Evolutionary conservation across 169 alveolate genomes (phyloP), one percentile per base, ranked within the genome.

Genomic region (Fabrea salina): DNA sequence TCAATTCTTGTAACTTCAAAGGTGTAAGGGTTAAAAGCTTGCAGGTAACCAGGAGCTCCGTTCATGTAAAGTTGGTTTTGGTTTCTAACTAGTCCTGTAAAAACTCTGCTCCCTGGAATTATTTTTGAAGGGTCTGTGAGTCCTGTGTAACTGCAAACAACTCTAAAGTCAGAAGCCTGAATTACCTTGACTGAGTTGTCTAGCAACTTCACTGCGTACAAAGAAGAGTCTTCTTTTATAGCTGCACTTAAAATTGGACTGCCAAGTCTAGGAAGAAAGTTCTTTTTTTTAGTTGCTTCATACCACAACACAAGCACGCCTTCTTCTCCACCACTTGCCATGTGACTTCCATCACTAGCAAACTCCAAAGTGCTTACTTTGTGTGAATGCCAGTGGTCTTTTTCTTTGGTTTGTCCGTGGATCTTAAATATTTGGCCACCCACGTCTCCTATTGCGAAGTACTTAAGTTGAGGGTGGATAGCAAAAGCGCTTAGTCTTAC

Each of bases 271-370:
- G 96, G 94, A 11, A 93, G 67, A 72, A 91, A 93, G 64, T 84
- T 87, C 74, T 86, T 87, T 16, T 78, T 84, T 84, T 86, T 80
- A 58, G 93, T 88, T 51, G 79, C 83, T 61, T 82, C 67, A 68
- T 89, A 89, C 97, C 97, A 93, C 32, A 91, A 70, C 0, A 93
- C 96, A n/a, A 93, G 79, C 30, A 93, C 97, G 6, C 93, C 95
- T 79, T 93, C 97, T 71, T 84, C 85, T 27, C 96, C 97, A 50
- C 93, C 96, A 32, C 95, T 86, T 16, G 89, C 68, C 49, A 93
- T 75, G 72, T 76, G 79, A 51, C 87, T 81, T 56, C 90, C 84
- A 61, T 89, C 89, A 16, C 88, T 79, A 22, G 93, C 74, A 32
- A 93, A 85, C 25, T 68, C 66, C 22, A 93, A 75, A 50, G 80